Evolutionary conservation across 345 rosid genomes (phyloP), one percentile per base, ranked within the genome.

Genomic region (Hypericum perforatum): DNA sequence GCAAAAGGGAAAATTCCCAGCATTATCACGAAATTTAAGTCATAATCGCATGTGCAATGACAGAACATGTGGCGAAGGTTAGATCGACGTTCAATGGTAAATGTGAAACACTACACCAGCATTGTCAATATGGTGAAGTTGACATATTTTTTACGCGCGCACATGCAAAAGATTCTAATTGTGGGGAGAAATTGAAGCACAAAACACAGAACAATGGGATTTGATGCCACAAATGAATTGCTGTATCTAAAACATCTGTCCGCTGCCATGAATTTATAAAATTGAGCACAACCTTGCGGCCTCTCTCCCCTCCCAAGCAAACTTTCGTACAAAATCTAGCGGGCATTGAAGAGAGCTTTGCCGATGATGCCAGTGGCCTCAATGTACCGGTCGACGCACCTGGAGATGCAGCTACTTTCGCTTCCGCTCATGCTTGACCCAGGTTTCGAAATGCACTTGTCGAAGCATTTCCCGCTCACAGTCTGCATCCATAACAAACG

Each of bases 351-450:
- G 48, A 94, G 79, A 42, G 97, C 82, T 59, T 67, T 74, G 65
- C 87, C 71, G 36, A 89, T 55, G 11, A 94, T 83, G 10, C 86
- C 91, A 7, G 95, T 84, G 49, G 99, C 99, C 65, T 94, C 99
- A 7, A 89, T 76, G 71, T 89, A 94, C 43, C 97, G 97, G 61
- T 94, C 99, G 63, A 94, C 89, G 41, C 99, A 94, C 80, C 97
- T 77, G 0, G 95, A 89, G 60, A 89, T 53, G 71, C 99, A 94
- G 72, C 95, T 94, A 57, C 94, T 89, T 66, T 94, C 99, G 29
- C 94, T 70, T 12, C 99, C 84, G 45, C 95, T 68, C 11, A 94
- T 72, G 70, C 95, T 89, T 9, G 99, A 84, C 42, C 97, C 89
- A 7, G 99, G 99, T 62, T 84, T 94, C 6, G 91, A 65, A 62